Conservation (phyloP, 495 filamentous ascomycete genomes). For the Hypoxylon cercidicola region DNA sequence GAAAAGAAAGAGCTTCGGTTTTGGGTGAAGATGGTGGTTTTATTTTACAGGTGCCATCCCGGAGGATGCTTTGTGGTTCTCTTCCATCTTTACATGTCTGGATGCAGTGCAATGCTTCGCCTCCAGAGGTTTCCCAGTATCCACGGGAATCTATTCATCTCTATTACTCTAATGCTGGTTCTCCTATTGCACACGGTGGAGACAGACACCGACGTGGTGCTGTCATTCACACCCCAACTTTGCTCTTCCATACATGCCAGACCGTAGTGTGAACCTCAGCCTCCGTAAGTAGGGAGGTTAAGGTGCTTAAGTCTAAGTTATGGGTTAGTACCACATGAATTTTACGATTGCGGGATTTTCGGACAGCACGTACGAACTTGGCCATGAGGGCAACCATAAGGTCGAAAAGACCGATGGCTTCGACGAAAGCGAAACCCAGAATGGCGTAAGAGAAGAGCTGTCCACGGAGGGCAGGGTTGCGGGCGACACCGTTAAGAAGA, state of each 20-base stretch:
- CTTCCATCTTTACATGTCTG: constrained; percentile 40
- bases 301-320: constrained; percentile 43
- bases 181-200: constrained; percentile 44
- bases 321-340: constrained; percentile 12
- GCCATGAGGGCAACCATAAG: constrained; percentile 93
- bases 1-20: constrained; percentile 7
- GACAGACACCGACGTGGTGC: constrained; percentile 30
- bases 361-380: constrained; percentile 68
- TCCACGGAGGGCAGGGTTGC: constrained; percentile 89
- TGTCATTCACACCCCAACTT: constrained; percentile 28
- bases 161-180: constrained; percentile 50
- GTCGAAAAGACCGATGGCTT: constrained; percentile 93
- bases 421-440: constrained; percentile 93
- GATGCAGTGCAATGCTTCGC: constrained; percentile 41
- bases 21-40: constrained; percentile 36
- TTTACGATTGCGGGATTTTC: constrained; percentile 18
- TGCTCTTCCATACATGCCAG: constrained; percentile 38
- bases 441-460: constrained; percentile 95
- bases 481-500: constrained; percentile 83
- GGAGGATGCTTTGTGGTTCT: constrained; percentile 24
- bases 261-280: constrained; percentile 40
- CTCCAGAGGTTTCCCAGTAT: constrained; percentile 25
- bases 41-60: constrained; percentile 38
- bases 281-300: constrained; percentile 45
- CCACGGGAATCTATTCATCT: constrained; percentile 41